Percentiles rank a stretch among this genome's conserved stretches.
Evolutionary conservation across 2,329 filamentous ascomycete species (phyloP).

Genomic region (Drechslera avenae): DNA sequence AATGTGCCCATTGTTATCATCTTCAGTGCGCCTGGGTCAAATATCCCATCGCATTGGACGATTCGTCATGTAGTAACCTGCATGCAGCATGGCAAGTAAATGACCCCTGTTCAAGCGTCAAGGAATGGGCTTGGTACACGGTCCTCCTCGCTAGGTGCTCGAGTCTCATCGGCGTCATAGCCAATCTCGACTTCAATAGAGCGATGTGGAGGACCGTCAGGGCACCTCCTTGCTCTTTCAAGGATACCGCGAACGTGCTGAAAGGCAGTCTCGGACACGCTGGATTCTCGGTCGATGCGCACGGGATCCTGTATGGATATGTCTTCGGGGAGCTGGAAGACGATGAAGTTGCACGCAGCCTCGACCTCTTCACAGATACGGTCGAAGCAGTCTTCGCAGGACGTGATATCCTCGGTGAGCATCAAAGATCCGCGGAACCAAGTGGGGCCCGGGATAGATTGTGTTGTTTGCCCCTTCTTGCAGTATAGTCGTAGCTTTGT

Average conservation of each 20-base stretch:
- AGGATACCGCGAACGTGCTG: constrained; percentile 11
- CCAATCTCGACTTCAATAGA: constrained; percentile 17
- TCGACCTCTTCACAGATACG: constrained; percentile 7
- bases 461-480: not conserved
- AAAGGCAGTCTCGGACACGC: constrained; percentile 5
- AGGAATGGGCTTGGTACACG: no score
- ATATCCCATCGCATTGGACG: no score
- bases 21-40: no score
- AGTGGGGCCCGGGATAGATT: not conserved
- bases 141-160: no score
- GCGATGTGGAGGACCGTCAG: constrained; percentile 10
- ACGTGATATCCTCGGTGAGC: not conserved
- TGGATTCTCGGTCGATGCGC: constrained; percentile 9
- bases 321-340: constrained; percentile 21
- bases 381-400: constrained; percentile 15
- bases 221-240: constrained; percentile 8
- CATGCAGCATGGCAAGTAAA: no score
- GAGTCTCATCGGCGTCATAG: not conserved
- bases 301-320: constrained; percentile 14
- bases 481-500: constrained; percentile 14
- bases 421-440: constrained; percentile 1
- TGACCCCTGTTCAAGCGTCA: no score
- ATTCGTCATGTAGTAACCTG: no score
- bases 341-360: constrained; percentile 12
- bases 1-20: no score